phyloP scores from a whole-genome alignment of 768 basidiomycete species.

The Auriculariales sp. region DNA sequence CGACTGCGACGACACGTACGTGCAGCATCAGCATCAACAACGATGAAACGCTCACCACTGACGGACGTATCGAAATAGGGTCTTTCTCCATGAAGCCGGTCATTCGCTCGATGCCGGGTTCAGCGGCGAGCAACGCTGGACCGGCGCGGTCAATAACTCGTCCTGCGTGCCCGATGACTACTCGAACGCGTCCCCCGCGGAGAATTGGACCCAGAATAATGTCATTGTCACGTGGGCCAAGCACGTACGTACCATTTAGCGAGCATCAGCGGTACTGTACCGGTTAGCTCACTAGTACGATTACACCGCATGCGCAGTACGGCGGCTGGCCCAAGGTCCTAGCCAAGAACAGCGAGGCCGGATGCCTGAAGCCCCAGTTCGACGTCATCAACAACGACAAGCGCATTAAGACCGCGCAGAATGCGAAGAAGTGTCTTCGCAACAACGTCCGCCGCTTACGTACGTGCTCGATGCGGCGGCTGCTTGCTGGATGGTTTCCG shows the following conservation, averaged over 20 bases:
- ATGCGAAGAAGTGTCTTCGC: neutral
- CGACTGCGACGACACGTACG: neutral
- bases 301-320: neutral
- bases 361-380: neutral
- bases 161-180: neutral
- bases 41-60: neutral
- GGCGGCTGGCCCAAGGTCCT: neutral
- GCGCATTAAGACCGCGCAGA: neutral
- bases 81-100: neutral
- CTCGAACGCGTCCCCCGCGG: neutral
- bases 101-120: neutral
- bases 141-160: neutral
- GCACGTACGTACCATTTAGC: neutral
- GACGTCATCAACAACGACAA: neutral
- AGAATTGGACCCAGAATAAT: neutral
- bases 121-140: neutral
- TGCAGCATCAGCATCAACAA: neutral
- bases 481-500: neutral
- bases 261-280: no score
- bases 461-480: neutral
- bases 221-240: neutral
- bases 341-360: neutral
- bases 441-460: neutral
- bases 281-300: neutral
- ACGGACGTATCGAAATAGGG: neutral